These are phyloP conservation scores for Canna indica DNA, from an alignment of 176 grass and related monocot genomes.

Conservation along the genomic window DNA sequence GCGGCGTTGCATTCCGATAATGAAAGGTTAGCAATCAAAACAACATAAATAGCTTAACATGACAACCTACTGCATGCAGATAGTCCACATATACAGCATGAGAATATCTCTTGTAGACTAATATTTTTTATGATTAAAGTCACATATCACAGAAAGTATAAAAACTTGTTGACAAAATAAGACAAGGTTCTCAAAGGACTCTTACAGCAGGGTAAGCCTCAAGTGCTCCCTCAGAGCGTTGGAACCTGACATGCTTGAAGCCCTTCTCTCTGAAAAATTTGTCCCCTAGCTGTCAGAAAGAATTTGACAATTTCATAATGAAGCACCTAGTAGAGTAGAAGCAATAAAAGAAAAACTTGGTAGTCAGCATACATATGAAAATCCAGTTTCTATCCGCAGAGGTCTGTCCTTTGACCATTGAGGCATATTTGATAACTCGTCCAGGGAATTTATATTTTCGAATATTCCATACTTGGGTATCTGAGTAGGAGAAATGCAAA, in stretches of 20 bases:
- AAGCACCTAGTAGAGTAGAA: constrained; percentile 9
- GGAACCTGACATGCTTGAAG: constrained; percentile 53
- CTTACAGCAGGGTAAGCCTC: constrained; percentile 96
- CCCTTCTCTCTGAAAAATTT: constrained; percentile 76
- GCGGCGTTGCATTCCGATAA: background rate
- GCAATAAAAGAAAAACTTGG: background rate
- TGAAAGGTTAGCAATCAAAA: background rate
- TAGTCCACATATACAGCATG: background rate
- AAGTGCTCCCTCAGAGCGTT: constrained; percentile 73
- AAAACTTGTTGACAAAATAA: background rate
- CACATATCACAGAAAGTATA: background rate
- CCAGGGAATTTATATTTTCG: constrained; percentile 67
- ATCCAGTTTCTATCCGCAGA: constrained; percentile 77
- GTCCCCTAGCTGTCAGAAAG: constrained; percentile 49
- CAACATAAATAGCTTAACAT: background rate
- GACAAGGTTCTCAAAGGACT: background rate
- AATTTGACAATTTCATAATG: constrained; percentile 21
- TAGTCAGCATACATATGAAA: constrained; percentile 60
- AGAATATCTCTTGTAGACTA: background rate
- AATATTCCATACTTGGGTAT: constrained; percentile 89
- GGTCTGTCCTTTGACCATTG: constrained; percentile 78
- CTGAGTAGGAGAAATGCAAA: constrained; percentile 25
- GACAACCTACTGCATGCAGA: background rate
- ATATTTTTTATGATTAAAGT: background rate
- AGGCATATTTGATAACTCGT: constrained; percentile 73